Conservation (phyloP, 1,139 yeast species). For the Nakaseomyces uthaithaninus region DNA sequence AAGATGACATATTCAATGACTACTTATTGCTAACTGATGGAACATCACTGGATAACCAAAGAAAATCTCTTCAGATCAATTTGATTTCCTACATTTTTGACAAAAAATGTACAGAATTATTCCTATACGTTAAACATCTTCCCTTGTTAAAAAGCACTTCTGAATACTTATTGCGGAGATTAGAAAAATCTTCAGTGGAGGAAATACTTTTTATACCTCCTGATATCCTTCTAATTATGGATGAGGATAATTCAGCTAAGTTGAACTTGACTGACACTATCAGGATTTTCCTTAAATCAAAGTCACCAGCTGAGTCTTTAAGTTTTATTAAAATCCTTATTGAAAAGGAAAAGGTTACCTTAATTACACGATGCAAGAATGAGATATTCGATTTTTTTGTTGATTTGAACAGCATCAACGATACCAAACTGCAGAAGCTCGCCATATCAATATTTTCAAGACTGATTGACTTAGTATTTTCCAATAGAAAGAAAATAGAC, state of each 20-base stretch:
- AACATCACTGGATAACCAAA: not conserved
- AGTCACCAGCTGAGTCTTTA: not conserved
- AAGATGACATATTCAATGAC: not conserved
- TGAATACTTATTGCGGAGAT: not conserved
- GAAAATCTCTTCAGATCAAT: not conserved
- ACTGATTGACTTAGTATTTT: not conserved
- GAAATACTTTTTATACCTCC: not conserved
- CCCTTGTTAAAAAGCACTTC: not conserved
- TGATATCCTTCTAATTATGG: not conserved
- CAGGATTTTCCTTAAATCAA: not conserved
- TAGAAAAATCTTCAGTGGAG: conserved; percentile 1
- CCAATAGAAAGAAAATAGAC: conserved; percentile 4
- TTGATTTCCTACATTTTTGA: not conserved
- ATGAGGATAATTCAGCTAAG: not conserved
- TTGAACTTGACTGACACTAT: not conserved
- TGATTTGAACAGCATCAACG: not conserved
- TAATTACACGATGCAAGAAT: conserved; percentile 2
- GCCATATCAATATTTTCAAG: not conserved
- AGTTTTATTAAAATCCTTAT: not conserved
- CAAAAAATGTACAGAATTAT: not conserved
- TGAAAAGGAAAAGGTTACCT: not conserved
- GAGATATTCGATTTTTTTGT: conserved; percentile 5
- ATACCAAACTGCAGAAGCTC: not conserved
- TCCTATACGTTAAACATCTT: not conserved
- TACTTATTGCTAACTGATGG: not conserved